A percentile compares a stretch with the other conserved stretches of the same genome.
Evolutionary conservation across 495 filamentous ascomycete genomes (phyloP).

Genomic region (Penicillium argentinense): DNA sequence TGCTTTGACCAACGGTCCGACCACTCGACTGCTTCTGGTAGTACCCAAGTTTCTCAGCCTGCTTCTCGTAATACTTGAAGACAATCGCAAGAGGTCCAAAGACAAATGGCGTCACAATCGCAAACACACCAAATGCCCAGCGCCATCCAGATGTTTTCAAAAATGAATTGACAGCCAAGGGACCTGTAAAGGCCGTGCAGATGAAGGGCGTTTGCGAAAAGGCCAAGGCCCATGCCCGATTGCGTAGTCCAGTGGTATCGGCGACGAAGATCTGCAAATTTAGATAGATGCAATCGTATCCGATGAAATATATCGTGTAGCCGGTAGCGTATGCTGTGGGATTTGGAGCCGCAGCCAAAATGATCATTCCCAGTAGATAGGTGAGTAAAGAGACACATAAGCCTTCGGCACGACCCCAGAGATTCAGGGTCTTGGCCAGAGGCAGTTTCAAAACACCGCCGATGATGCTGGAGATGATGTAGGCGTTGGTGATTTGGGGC

Average conservation of each 20-base stretch:
- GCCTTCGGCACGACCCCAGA: constrained; percentile 60
- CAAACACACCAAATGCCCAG: constrained; percentile 64
- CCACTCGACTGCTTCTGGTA: constrained; percentile 37
- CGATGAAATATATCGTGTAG: constrained; percentile 57
- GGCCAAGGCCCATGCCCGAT: constrained; percentile 62
- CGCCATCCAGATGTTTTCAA: constrained; percentile 55
- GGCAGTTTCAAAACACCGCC: constrained; percentile 66
- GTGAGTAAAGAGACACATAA: constrained; percentile 45
- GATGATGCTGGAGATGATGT: constrained; percentile 49
- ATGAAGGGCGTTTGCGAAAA: constrained; percentile 67
- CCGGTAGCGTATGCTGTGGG: constrained; percentile 50
- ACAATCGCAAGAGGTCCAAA: constrained; percentile 53
- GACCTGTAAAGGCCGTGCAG: constrained; percentile 49
- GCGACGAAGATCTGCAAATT: constrained; percentile 62
- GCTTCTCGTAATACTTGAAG: constrained; percentile 57
- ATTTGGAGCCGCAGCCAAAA: constrained; percentile 49
- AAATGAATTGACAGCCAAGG: constrained; percentile 38
- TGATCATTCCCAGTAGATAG: constrained; percentile 45
- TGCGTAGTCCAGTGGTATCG: constrained; percentile 62
- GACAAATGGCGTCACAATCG: constrained; percentile 57
- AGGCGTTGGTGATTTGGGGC: constrained; percentile 36
- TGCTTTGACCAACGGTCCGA: constrained; percentile 47
- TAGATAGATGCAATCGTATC: constrained; percentile 59
- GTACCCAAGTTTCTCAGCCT: constrained; percentile 52
- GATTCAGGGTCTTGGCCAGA: constrained; percentile 65